Evolutionary conservation across 23 red algal genomes (phyloP), one percentile per base, ranked within the genome.

Genomic region (Chondrus crispus): DNA sequence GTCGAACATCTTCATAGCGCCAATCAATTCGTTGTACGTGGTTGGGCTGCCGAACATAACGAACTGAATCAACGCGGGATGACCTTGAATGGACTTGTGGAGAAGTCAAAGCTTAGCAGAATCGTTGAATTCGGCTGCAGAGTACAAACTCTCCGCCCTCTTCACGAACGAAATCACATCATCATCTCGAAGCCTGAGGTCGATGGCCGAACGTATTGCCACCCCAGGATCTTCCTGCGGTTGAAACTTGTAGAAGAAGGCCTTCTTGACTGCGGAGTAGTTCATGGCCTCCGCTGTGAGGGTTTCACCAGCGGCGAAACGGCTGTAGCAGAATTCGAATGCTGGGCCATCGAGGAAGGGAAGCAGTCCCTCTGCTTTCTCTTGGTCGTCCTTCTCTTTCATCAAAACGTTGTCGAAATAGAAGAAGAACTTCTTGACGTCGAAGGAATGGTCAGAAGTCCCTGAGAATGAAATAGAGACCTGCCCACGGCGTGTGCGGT

Each of bases 331-430:
- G 44, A 76, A 76, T 20, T 76, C 71, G 24, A 76, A 76, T 4
- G 71, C 71, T 4, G 24, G n/a, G 4, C 71, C 71, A 48, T 76
- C 71, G 30, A 76, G 44, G 43, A 37, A 38, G 4, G 28, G 30
- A 24, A 76, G 44, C 7, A 76, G 71, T 26, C 4, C 28, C 4
- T 40, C 7, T 4, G 71, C 71, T 48, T 76, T 76, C 44, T 76
- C 71, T 38, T 76, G n/a, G 7, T 76, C 44, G 44, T 24, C 5
- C 39, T 76, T 76, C 7, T 24, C 24, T 24, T 7, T 38, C 71
- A 76, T 76, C n/a, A 76, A 7, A 24, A 76, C 71, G 44, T 76
- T 7, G n/a, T 76, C 71, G 44, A 42, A 76, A 38, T 37, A 76
- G 71, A 76, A 76, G 28, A 76, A 40, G 44, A 76, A 76, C 24